These are phyloP conservation scores for Ichthyophthirius multifiliis DNA, from an alignment of 169 alveolate genomes.

Conservation along the genomic window DNA sequence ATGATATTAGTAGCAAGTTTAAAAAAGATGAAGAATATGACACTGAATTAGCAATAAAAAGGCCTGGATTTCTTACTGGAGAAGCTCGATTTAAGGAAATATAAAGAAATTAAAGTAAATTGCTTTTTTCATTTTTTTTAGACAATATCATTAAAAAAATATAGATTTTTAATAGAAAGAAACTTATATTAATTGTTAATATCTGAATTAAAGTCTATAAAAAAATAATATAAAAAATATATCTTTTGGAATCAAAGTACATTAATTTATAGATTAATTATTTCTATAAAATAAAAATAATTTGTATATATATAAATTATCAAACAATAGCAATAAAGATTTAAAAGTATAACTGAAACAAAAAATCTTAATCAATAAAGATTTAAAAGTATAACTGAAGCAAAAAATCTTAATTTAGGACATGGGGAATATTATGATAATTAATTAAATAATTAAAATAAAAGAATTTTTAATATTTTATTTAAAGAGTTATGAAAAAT, in stretches of 20 bases:
- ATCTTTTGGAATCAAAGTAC: neutral
- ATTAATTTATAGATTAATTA: neutral
- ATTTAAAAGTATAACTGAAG: too few relatives aligned
- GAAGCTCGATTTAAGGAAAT: neutral
- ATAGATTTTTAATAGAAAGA: too few relatives aligned
- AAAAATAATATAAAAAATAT: too few relatives aligned
- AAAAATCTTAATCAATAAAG: too few relatives aligned
- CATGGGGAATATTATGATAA: constrained; percentile 4
- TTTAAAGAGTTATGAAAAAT: neutral
- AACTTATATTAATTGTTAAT: too few relatives aligned
- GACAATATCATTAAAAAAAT: too few relatives aligned
- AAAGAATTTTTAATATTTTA: constrained; percentile 1
- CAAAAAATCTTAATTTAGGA: neutral
- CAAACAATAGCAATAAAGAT: constrained; percentile 2
- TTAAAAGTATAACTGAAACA: too few relatives aligned
- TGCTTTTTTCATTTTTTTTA: too few relatives aligned
- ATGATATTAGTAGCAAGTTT: constrained; percentile 3
- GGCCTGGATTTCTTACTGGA: constrained; percentile 1
- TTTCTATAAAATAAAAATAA: neutral
- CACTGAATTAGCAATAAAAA: neutral
- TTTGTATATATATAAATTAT: neutral
- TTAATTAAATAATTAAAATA: neutral
- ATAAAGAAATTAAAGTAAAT: neutral
- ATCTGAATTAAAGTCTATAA: too few relatives aligned
- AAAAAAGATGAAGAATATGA: constrained; percentile 14